Base-by-base conservation (phyloP, 75 land plant species). In the Picea glauca region DNA sequence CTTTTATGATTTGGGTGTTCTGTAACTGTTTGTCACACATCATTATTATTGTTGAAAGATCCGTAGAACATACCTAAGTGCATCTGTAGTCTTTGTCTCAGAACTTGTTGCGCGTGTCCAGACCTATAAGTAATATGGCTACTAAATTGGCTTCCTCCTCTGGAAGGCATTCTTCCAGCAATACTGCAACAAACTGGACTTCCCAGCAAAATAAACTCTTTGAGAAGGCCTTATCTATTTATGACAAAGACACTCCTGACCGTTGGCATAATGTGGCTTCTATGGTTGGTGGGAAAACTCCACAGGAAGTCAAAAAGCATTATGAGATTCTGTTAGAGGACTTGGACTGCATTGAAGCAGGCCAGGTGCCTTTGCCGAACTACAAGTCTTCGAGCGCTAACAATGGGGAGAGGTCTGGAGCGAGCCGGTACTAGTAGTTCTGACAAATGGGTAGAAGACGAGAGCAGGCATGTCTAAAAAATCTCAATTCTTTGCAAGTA, bases 231-330 rank as follows among this genome's bases (percentile, higher is more conserved):
- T 74, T 90, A 18, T 85, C 87, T 17, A 57, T 72, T 5, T 82
- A 78, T 58, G 86, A 88, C 65, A 72, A 88, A 40, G 90, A 90
- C 57, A 77, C 83, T 8, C 87, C 91, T 1, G 82, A 81, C 38
- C 81, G 90, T 13, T 90, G 92, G 92, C 84, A 88, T 58, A 83
- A 86, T 50, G 79, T 91, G 20, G 91, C 93, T 7, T 78, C 89
- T 12, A 78, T 78, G 74, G 87, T 91, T 2, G 83, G 83, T 26
- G 90, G 88, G 65, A 91, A 89, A 81, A 58, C 84, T 2, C 81
- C 83, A 6, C 87, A 83, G 32, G 88, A 86, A 72, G 91, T 91
- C 2, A 86, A 81, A 85, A 60, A 38, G 20, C 93, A 91, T 85
- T 91, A 84, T 68, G 87, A 91, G 68, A 60, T 83, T 32, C 85